Evolutionary conservation across 2,329 filamentous ascomycete genomes (phyloP).

Genomic region (Harringtonia lauricola): DNA sequence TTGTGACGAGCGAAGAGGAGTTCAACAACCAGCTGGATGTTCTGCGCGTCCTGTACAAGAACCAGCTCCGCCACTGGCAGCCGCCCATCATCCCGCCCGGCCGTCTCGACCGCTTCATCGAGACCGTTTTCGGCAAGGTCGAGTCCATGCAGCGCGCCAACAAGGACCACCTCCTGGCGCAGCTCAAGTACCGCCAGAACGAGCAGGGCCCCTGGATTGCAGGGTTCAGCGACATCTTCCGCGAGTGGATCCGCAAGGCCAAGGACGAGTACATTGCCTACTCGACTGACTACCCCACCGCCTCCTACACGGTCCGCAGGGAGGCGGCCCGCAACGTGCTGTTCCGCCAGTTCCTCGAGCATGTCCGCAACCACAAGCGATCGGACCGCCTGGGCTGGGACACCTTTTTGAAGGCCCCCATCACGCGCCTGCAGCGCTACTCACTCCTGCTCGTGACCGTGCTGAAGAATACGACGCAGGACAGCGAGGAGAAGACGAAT

Average conservation of each 20-base stretch:
- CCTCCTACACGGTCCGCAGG: constrained; percentile 70
- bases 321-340: constrained; percentile 77
- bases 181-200: constrained; percentile 92
- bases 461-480: constrained; percentile 68
- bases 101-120: constrained; percentile 67
- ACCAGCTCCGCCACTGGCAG: constrained; percentile 60
- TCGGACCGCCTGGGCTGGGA: constrained; percentile 86
- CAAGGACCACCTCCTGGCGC: constrained; percentile 81
- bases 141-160: constrained; percentile 85
- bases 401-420: constrained; percentile 85
- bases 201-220: constrained; percentile 92
- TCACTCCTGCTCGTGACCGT: constrained; percentile 74
- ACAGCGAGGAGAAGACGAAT: constrained; percentile 84
- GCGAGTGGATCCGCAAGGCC: constrained; percentile 96
- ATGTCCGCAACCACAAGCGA: constrained; percentile 64
- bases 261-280: constrained; percentile 85
- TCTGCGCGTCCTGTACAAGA: constrained; percentile 72
- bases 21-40: constrained; percentile 88
- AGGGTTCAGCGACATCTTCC: constrained; percentile 93
- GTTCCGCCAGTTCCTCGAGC: constrained; percentile 78
- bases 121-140: constrained; percentile 80
- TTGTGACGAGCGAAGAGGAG: constrained; percentile 83
- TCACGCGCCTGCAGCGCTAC: constrained; percentile 86
- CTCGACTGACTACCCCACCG: constrained; percentile 75
- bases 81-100: constrained; percentile 74